Conservation (phyloP, 768 basidiomycete species). For the Tulasnella sp. region DNA sequence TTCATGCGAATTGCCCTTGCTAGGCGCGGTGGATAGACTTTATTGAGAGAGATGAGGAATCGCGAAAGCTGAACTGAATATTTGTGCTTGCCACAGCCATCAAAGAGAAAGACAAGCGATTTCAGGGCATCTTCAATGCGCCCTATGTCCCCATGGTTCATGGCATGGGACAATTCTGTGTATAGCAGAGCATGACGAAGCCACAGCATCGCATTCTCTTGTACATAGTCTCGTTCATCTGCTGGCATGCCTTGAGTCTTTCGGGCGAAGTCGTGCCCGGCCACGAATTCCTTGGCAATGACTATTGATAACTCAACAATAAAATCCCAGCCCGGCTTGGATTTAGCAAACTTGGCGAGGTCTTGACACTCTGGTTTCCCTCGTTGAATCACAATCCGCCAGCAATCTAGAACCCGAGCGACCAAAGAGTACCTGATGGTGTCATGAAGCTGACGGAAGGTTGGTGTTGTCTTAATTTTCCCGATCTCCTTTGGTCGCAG, state of each 20-base stretch:
- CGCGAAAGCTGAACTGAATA: conserved; percentile 38
- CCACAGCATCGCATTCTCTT: conserved; percentile 40
- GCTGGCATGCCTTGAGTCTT: background rate
- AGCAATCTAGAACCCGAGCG: background rate
- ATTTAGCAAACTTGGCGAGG: background rate
- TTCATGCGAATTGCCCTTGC: background rate
- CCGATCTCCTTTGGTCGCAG: background rate
- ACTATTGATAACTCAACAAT: background rate
- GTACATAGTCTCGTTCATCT: background rate
- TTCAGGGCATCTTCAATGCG: conserved; percentile 40
- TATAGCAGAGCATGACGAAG: conserved; percentile 49
- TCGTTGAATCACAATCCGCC: background rate
- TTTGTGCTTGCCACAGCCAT: conserved; percentile 42
- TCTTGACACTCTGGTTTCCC: background rate
- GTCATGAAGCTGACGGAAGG: background rate
- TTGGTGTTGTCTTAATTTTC: background rate
- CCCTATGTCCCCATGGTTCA: conserved; percentile 47
- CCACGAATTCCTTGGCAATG: background rate
- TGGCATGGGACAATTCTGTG: conserved; percentile 46
- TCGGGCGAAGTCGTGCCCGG: conserved; percentile 42
- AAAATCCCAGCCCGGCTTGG: background rate
- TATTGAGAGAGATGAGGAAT: conserved; percentile 40
- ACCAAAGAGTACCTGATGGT: background rate
- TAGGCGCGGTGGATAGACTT: conserved; percentile 38
- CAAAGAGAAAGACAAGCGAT: background rate